These are phyloP conservation scores for Gracilaria domingensis DNA, from an alignment of 23 red algal genomes.

Conservation along the genomic window DNA sequence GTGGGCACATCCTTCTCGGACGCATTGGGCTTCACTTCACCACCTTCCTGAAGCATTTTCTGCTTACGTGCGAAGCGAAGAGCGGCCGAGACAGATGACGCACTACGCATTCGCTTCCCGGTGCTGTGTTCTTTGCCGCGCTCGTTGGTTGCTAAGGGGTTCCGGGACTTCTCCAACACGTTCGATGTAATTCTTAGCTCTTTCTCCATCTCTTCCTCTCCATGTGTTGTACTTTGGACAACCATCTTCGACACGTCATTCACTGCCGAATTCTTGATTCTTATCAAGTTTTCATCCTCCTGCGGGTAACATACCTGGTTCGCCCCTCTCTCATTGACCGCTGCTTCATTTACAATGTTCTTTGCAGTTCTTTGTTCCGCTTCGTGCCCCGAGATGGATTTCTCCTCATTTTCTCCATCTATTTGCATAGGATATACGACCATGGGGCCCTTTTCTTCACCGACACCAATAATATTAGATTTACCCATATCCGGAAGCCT, in stretches of 20 bases:
- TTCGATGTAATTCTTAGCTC: no score
- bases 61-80: constrained; percentile 21
- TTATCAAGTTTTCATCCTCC: not conserved
- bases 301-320: not conserved
- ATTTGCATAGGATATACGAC: not conserved
- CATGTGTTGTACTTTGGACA: not conserved
- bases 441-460: not conserved
- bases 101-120: not conserved
- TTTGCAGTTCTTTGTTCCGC: not conserved
- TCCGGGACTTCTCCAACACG: not conserved
- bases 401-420: not conserved
- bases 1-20: not conserved
- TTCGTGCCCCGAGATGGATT: not conserved
- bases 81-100: constrained; percentile 10
- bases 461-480: not conserved
- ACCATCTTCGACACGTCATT: not conserved
- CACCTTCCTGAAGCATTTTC: constrained; percentile 8
- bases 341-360: not conserved
- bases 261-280: not conserved
- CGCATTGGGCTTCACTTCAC: not conserved
- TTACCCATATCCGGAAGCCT: not conserved
- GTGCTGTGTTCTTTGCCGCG: no score
- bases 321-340: not conserved
- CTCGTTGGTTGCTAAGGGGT: not conserved
- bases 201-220: not conserved